Evolutionary conservation across 352 stramenopile species (phyloP), one percentile per base, ranked within the genome.

Genomic region (Phytophthora boehmeriae): DNA sequence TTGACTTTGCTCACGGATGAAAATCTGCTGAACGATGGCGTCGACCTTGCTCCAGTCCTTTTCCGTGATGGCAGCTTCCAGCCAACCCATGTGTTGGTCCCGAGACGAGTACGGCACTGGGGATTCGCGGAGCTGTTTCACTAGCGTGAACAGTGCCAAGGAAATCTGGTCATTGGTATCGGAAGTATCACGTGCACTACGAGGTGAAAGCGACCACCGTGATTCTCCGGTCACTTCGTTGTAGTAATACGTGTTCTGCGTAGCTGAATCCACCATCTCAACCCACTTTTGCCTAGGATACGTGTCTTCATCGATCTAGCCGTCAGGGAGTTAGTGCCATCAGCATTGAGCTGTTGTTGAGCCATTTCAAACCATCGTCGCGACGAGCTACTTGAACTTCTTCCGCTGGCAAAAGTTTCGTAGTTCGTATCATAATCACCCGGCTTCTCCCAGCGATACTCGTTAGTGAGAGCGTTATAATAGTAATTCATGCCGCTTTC

Each of bases 211-310:
- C 19, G 85, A 93, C 91, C 89, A 97, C 45, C 86, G 75, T 6
- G 76, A 83, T 62, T 98, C 86, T 23, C 94, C 82, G 20, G 83
- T 97, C 54, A 91, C 75, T 53, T 89, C 88, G 55, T 98, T 98
- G 71, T 93, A 96, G 55, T 98, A 98, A 66, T 95, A 97, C 34
- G 93, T 83, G 60, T 96, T 73, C 22, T 81, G 80, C 11, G 81
- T 92, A 34, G 88, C 86, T 3, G 71, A 54, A 57, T 98, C 88
- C 22, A 92, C 63, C 42, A 80, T 74, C 56, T 97, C 88, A 43
- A 95, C 63, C 92, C 92, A 98, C 38, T 90, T 89, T 78, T 80
- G 16, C 80, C 83, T 3, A 93, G 68, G 13, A 59, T 41, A 16
- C 81, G 78, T 22, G 56, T 65, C 34, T 78, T 84, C 22, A 61